phyloP scores from a whole-genome alignment of 1,139 yeast species.

The Taphrina wiesneri region DNA sequence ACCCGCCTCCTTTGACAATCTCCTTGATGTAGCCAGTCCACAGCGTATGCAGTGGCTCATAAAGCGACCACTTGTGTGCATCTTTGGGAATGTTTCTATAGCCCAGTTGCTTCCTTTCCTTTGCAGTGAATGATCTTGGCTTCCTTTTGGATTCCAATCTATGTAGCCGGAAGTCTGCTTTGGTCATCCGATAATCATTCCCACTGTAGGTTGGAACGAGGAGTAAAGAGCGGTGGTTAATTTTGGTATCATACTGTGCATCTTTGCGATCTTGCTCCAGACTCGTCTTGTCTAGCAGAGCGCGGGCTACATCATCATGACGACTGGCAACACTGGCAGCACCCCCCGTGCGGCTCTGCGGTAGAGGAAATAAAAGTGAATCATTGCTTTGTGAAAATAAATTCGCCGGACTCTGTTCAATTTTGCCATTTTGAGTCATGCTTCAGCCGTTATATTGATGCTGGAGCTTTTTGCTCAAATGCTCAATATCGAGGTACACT shows the following conservation, averaged over 20 bases:
- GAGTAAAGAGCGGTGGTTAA: constrained; percentile 32
- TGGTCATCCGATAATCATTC: constrained; percentile 12
- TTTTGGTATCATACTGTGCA: constrained; percentile 18
- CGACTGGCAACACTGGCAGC: neutral
- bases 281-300: constrained; percentile 1
- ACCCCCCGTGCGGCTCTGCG: neutral
- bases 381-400: constrained; percentile 6
- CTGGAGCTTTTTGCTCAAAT: too few relatives aligned
- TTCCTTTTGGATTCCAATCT: constrained; percentile 17
- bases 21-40: constrained; percentile 66
- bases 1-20: constrained; percentile 47
- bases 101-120: constrained; percentile 14
- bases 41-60: constrained; percentile 54
- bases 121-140: constrained; percentile 31
- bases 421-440: neutral
- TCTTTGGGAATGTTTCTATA: constrained; percentile 41
- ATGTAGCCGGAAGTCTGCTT: constrained; percentile 9
- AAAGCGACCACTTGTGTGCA: constrained; percentile 59
- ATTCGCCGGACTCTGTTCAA: neutral
- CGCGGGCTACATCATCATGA: neutral
- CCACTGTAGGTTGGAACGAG: constrained; percentile 22
- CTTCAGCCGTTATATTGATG: neutral
- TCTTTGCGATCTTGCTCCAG: constrained; percentile 25
- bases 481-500: too few relatives aligned
- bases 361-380: constrained; percentile 3